Base-by-base conservation (phyloP, 345 rosid genomes). In the Durio zibethinus region DNA sequence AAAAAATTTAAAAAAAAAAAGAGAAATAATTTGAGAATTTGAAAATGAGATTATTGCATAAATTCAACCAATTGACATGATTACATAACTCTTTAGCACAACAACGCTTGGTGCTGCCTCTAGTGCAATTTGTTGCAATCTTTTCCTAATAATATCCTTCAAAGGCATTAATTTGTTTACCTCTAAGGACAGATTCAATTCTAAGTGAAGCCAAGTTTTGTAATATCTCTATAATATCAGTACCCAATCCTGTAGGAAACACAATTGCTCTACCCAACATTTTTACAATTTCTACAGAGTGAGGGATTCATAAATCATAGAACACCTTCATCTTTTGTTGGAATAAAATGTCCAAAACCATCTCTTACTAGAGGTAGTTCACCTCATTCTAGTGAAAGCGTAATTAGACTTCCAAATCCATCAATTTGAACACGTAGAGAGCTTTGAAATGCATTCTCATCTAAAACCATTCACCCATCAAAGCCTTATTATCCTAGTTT, bases 351-450 rank as follows among this genome's bases (percentile, higher is more conserved):
- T 74, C 89, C 86, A 68, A 85, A 85, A 53, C 89, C 85, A 79
- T 89, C 84, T 77, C 86, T 88, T 72, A 89, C 80, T 57, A 84
- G 77, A 56, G 88, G 87, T 52, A 84, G 82, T 78, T 87, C 82
- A 73, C 64, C 36, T 42, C 59, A 54, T 65, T 80, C 87, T 63
- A 78, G 71, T 0, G 87, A 83, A 68, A 92, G 80, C 83, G 84
- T 89, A 67, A 90, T 86, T 40, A 97, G 97, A 85, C 98, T 94
- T 57, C 97, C 98, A 82, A 94, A 94, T 71, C 97, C 98, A 72
- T 85, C 90, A 47, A 90, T 82, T 77, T 70, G 78, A 75, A 53
- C 69, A 29, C 16, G 40, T 2, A 84, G 85, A 78, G 92, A 86
- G 78, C 74, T 80, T 40, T 83, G 84, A 66, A 85, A 89, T n/a